A percentile compares a stretch with the other conserved stretches of the same genome.
Conservation (phyloP, 2,329 filamentous ascomycete species). For the Scortechinia acanthostroma region DNA sequence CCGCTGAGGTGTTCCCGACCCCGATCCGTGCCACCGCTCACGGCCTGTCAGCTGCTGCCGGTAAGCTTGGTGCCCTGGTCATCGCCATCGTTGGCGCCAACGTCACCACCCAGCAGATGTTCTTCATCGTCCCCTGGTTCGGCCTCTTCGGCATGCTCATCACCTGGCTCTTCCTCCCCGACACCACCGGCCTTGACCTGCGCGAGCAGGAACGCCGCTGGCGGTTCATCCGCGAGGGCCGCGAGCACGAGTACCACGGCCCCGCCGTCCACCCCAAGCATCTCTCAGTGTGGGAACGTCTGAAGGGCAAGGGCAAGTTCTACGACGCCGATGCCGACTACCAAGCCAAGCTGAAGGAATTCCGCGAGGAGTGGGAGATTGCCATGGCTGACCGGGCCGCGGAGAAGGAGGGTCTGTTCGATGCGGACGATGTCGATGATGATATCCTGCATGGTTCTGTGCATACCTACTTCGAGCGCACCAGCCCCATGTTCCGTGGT, state of each 20-base stretch:
- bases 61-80: conserved; percentile 80
- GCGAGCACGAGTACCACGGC: conserved; percentile 79
- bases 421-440: not conserved
- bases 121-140: conserved; percentile 92
- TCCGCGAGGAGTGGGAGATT: conserved; percentile 42
- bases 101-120: conserved; percentile 76
- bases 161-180: conserved; percentile 79
- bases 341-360: conserved; percentile 74
- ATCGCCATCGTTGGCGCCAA: conserved; percentile 92
- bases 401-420: conserved; percentile 34
- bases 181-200: conserved; percentile 90
- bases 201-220: conserved; percentile 96
- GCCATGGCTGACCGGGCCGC: conserved; percentile 43
- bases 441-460: not conserved
- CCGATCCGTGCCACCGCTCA: conserved; percentile 88
- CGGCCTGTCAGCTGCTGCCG: conserved; percentile 82
- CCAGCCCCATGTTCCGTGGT: not conserved
- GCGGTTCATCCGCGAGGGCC: conserved; percentile 75
- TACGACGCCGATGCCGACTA: conserved; percentile 82
- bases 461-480: not conserved
- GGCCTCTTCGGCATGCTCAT: conserved; percentile 79
- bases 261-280: conserved; percentile 86
- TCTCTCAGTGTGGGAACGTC: conserved; percentile 79
- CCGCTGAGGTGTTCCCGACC: conserved; percentile 92
- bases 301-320: conserved; percentile 69